These are phyloP conservation scores for Pseudisothecium myosuroides DNA, from an alignment of 225 moss, liverwort and hornwort genomes.

Conservation along the genomic window DNA sequence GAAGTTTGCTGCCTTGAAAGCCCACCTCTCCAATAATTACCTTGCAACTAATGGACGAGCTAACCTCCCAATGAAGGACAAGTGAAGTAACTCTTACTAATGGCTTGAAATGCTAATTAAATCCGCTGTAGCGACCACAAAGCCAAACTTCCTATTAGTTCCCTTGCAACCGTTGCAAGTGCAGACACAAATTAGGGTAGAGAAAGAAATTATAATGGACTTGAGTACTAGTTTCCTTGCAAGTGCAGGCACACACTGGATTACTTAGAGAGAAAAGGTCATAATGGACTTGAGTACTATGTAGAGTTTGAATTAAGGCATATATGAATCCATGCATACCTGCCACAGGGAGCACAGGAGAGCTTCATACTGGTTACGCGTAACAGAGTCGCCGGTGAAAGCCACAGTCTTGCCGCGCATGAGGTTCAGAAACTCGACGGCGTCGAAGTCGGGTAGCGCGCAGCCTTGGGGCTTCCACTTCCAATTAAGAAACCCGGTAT, in stretches of 20 bases:
- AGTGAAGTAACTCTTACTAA: background rate
- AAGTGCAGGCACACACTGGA: background rate
- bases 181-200: background rate
- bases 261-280: background rate
- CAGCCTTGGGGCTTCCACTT: slow-evolving; percentile 68
- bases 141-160: background rate
- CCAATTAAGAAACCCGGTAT: slow-evolving; percentile 51
- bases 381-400: slow-evolving; percentile 73
- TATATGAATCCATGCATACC: background rate
- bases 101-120: background rate
- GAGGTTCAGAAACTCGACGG: slow-evolving; percentile 45
- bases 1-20: background rate
- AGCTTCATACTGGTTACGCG: slow-evolving; percentile 82
- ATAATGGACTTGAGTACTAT: background rate
- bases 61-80: background rate
- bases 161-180: background rate
- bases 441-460: slow-evolving; percentile 49
- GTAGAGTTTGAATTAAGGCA: background rate
- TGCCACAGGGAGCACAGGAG: slow-evolving; percentile 72
- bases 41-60: background rate
- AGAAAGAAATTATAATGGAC: background rate
- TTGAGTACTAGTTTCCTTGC: background rate
- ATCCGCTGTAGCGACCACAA: background rate
- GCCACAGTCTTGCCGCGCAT: slow-evolving; percentile 82
- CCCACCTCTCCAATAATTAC: background rate